A percentile compares a stretch with the other conserved stretches of the same genome.
Conservation (phyloP, 768 basidiomycete species). For the Cystofilobasidium macerans region DNA sequence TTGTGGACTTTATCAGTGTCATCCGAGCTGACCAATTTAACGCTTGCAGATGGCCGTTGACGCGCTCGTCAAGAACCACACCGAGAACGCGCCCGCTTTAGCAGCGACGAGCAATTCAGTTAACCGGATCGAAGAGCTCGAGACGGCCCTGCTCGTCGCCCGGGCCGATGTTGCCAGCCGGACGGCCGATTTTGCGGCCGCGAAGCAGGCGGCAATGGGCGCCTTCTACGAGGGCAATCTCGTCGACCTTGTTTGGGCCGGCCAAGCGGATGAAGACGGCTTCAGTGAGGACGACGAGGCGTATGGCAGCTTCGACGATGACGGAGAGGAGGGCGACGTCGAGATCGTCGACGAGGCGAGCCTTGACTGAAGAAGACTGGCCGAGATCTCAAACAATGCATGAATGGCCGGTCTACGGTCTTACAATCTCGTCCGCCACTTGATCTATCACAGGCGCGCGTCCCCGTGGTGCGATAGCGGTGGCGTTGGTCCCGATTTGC, state of each 20-base stretch:
- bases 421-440: too few relatives aligned
- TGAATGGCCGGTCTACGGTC: too few relatives aligned
- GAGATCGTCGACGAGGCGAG: slow-evolving; percentile 27
- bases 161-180: slow-evolving; percentile 54
- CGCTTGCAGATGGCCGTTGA: slow-evolving; percentile 40
- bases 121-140: slow-evolving; percentile 43
- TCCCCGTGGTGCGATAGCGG: too few relatives aligned
- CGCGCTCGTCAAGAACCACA: slow-evolving; percentile 36
- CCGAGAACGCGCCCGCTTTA: not conserved
- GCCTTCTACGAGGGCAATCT: slow-evolving; percentile 35
- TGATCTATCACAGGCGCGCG: too few relatives aligned
- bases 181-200: slow-evolving; percentile 52
- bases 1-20: slow-evolving; percentile 64
- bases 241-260: slow-evolving; percentile 11
- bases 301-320: not conserved
- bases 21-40: slow-evolving; percentile 31
- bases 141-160: slow-evolving; percentile 46
- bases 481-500: too few relatives aligned
- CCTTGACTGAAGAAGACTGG: slow-evolving; percentile 23
- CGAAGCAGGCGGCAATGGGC: slow-evolving; percentile 58
- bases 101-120: not conserved
- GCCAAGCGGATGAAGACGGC: slow-evolving; percentile 7
- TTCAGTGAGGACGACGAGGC: slow-evolving; percentile 22
- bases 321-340: slow-evolving; percentile 25
- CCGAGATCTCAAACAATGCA: too few relatives aligned